Evolutionary conservation across 139 green algal genomes (phyloP).

Genomic region (Micractinium conductrix): DNA sequence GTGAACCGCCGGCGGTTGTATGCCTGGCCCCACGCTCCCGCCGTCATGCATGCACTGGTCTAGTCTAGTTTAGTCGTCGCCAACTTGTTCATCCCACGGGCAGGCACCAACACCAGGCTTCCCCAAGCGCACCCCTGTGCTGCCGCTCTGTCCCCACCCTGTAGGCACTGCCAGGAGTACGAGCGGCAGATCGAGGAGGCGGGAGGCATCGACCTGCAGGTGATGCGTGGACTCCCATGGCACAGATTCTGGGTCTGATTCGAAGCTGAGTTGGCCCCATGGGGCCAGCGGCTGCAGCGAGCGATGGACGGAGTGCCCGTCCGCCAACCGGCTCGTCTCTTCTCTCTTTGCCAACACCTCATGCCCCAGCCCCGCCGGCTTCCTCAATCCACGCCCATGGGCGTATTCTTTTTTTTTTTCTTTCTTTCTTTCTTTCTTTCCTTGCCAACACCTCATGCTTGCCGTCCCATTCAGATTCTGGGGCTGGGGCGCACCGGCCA

Average conservation of each 20-base stretch:
- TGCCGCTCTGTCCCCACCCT: not conserved
- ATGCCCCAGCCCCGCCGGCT: too few species aligned
- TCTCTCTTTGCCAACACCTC: too few species aligned
- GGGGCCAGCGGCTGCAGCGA: too few species aligned
- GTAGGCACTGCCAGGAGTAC: conserved; percentile 28
- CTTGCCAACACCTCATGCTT: too few species aligned
- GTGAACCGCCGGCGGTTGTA: too few species aligned
- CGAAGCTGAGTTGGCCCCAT: not conserved
- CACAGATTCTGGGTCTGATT: conserved; percentile 4
- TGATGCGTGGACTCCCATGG: not conserved
- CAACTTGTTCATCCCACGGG: not conserved
- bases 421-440: too few species aligned
- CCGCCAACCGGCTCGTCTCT: too few species aligned
- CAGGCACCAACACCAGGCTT: too few species aligned
- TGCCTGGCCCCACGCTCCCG: not conserved
- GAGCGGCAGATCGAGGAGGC: conserved; percentile 9
- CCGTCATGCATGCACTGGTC: conserved; percentile 14
- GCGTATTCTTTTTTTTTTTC: too few species aligned
- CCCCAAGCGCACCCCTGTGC: too few species aligned
- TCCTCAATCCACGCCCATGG: too few species aligned
- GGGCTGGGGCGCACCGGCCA: conserved; percentile 34
- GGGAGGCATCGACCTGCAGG: conserved; percentile 26
- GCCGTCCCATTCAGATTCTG: conserved; percentile 33
- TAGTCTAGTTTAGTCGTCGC: not conserved
- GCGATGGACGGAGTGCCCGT: too few species aligned